Evolutionary conservation across 108 stramenopile species (phyloP).

Genomic region (Nannochloropsis oceanica): DNA sequence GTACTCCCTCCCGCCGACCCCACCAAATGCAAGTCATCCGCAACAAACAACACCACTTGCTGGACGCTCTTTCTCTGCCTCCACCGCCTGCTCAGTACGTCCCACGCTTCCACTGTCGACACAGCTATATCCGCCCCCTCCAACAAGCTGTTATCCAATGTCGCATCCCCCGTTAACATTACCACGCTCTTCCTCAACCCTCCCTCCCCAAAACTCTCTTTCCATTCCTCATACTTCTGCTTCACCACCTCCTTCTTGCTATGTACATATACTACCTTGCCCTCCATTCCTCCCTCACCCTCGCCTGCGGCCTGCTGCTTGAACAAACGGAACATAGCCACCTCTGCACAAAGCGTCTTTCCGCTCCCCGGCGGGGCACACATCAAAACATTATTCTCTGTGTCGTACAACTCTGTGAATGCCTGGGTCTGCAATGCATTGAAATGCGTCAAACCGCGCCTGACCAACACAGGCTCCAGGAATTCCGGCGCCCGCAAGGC

Average conservation of each 20-base stretch:
- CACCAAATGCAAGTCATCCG: slow-evolving; percentile 93
- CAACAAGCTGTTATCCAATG: slow-evolving; percentile 67
- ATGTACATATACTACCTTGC: background rate
- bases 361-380: slow-evolving; percentile 90
- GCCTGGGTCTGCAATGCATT: slow-evolving; percentile 96
- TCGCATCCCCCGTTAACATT: slow-evolving; percentile 69
- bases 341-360: slow-evolving; percentile 71
- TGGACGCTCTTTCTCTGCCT: slow-evolving; percentile 82
- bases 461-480: slow-evolving; percentile 35
- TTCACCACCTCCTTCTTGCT: slow-evolving; percentile 43
- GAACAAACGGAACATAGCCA: slow-evolving; percentile 86
- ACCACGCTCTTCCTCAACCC: slow-evolving; percentile 48
- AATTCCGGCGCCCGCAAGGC: slow-evolving; percentile 62
- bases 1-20: slow-evolving; percentile 57
- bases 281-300: background rate
- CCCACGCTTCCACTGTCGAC: slow-evolving; percentile 74
- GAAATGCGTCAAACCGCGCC: slow-evolving; percentile 47
- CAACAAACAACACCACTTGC: slow-evolving; percentile 66
- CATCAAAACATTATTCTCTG: slow-evolving; percentile 70
- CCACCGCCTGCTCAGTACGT: slow-evolving; percentile 78
- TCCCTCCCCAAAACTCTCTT: slow-evolving; percentile 50
- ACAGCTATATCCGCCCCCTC: slow-evolving; percentile 55
- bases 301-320: slow-evolving; percentile 1
- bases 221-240: slow-evolving; percentile 55
- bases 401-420: slow-evolving; percentile 81